Conservation (phyloP, 805 yeast species). For the Schwanniomyces polymorphus region DNA sequence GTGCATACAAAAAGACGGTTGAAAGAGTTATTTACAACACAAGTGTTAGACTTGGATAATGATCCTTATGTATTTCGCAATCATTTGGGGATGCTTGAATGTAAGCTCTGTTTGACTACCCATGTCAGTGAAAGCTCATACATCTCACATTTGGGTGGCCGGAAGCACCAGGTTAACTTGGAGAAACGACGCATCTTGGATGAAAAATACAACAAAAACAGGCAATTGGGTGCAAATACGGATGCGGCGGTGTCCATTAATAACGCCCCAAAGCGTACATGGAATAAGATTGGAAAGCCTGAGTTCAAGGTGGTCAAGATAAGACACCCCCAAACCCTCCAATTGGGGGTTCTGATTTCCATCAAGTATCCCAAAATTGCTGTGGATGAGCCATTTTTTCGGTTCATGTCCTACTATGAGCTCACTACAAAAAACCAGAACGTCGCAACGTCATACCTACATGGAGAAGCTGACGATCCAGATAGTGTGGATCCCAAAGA, state of each 20-base stretch:
- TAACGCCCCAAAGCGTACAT: conserved; percentile 45
- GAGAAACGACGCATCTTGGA: conserved; percentile 52
- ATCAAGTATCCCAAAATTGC: conserved; percentile 54
- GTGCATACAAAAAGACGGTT: conserved; percentile 68
- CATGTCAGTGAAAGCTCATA: conserved; percentile 82
- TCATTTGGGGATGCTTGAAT: conserved; percentile 82
- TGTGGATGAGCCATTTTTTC: conserved; percentile 57
- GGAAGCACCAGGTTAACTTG: conserved; percentile 74
- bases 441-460: conserved; percentile 22
- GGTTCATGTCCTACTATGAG: conserved; percentile 82
- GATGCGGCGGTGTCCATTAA: conserved; percentile 28
- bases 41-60: conserved; percentile 50
- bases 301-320: conserved; percentile 66
- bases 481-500: conserved; percentile 29
- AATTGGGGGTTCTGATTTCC: conserved; percentile 66
- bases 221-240: conserved; percentile 8
- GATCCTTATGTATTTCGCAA: conserved; percentile 87
- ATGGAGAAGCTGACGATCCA: conserved; percentile 14
- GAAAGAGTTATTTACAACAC: conserved; percentile 55
- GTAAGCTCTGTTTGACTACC: conserved; percentile 79
- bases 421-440: conserved; percentile 41
- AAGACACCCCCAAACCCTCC: conserved; percentile 56
- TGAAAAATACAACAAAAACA: conserved; percentile 27
- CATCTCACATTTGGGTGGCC: conserved; percentile 80
- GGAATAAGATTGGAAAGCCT: conserved; percentile 72